These are phyloP conservation scores for Skeletonema costatum DNA, from an alignment of 108 stramenopile species.

Conservation along the genomic window DNA sequence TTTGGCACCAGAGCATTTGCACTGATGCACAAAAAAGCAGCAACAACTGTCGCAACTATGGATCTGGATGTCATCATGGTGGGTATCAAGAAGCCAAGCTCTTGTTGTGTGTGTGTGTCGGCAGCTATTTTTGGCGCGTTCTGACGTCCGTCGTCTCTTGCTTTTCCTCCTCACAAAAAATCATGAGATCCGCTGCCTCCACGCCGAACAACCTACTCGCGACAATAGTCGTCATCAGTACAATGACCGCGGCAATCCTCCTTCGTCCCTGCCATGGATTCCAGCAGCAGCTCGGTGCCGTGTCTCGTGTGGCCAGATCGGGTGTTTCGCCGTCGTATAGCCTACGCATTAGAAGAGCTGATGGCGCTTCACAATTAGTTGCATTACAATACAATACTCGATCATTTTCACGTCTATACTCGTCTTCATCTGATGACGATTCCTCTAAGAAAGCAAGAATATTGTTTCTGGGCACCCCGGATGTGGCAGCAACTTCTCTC, in stretches of 20 bases:
- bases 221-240: constrained; percentile 17
- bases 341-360: not conserved
- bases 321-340: not conserved
- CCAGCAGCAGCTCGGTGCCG: constrained; percentile 3
- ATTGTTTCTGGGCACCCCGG: constrained; percentile 95
- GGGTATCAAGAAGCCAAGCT: not conserved
- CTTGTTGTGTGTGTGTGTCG: too few species aligned
- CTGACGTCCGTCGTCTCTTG: not conserved
- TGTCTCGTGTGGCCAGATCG: not conserved
- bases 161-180: not conserved
- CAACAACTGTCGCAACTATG: not conserved
- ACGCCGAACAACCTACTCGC: constrained; percentile 5
- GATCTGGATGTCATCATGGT: not conserved
- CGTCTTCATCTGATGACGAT: not conserved
- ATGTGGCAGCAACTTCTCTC: constrained; percentile 93
- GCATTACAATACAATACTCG: not conserved
- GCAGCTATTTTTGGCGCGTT: constrained; percentile 1
- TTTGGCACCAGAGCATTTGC: not conserved
- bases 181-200: not conserved
- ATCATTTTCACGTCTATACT: constrained; percentile 4
- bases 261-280: constrained; percentile 20
- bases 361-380: not conserved
- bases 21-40: not conserved
- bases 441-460: constrained; percentile 65
- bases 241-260: constrained; percentile 8